Base-by-base conservation (phyloP, 208 protist genomes). In the Leishmania lainsoni region DNA sequence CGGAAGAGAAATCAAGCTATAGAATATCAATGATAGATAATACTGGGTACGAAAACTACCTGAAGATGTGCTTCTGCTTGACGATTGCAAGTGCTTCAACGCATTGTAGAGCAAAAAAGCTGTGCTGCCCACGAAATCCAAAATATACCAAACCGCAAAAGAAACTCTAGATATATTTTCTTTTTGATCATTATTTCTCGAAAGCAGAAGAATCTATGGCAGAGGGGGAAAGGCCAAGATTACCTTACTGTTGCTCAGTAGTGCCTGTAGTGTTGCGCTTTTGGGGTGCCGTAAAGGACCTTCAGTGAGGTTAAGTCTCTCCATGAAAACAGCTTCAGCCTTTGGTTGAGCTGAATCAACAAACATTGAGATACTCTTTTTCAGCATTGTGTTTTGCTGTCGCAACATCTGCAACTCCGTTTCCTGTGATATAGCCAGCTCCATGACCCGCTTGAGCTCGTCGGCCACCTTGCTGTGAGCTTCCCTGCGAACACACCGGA, bases 251-350 rank as follows among this genome's bases (percentile, higher is more conserved):
- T 16, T 17, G 63, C 26, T 84, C 76, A 35, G 54, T 63, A 9
- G 75, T 54, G 39, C 77, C 91, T 56, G 76, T 49, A 69, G 69
- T 35, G 26, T 51, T 78, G 10, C 91, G 79, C 79, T 97, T 97
- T 92, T 95, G 0, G 93, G 93, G 81, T 95, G 92, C 16, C 93
- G 90, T 42, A 97, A 81, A 68, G 91, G 93, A 5, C 93, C 93
- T 81, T 97, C 93, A 0, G 87, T 89, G 6, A 95, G 76, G 68
- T 96, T 97, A 4, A 96, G 84, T 26, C 89, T 83, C 58, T 97
- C 91, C 77, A 89, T 87, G 81, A 95, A 94, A 45, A 93, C 80
- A 42, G 81, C 85, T 52, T 94, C 90, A 0, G 88, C 88, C 74
- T 93, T 89, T 51, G 86, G 90, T 61, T 84, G 85, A 5, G 83